phyloP scores from a whole-genome alignment of 2,329 filamentous ascomycete genomes.

The Colletotrichum simmondsii region DNA sequence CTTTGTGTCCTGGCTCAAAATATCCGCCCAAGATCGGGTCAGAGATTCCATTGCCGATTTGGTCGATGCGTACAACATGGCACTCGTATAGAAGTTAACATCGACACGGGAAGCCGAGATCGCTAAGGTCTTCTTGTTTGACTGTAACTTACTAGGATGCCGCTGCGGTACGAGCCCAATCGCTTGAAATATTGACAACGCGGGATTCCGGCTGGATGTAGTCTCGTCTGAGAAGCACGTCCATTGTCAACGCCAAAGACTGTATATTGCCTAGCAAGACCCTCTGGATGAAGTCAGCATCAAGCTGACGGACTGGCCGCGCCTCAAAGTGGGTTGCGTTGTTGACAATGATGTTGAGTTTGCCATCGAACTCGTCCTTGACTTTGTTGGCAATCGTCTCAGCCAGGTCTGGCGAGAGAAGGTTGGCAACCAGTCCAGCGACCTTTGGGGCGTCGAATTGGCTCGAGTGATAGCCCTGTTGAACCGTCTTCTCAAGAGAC shows the following conservation, averaged over 20 bases:
- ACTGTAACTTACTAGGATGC: not conserved
- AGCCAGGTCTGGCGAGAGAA: slow-evolving; percentile 42
- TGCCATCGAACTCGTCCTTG: slow-evolving; percentile 36
- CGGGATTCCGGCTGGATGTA: slow-evolving; percentile 46
- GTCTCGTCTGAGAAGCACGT: slow-evolving; percentile 44
- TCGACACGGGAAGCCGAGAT: not conserved
- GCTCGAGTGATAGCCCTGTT: not conserved
- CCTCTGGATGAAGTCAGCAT: slow-evolving; percentile 40
- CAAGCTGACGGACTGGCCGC: slow-evolving; percentile 43
- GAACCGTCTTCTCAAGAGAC: not conserved
- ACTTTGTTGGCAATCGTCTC: slow-evolving; percentile 41
- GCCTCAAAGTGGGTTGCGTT: slow-evolving; percentile 41
- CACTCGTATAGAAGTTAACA: not conserved
- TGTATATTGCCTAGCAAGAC: slow-evolving; percentile 48
- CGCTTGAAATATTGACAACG: slow-evolving; percentile 47
- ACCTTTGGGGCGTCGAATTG: slow-evolving; percentile 36
- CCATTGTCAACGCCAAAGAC: slow-evolving; percentile 47
- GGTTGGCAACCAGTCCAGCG: slow-evolving; percentile 42
- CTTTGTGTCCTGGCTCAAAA: slow-evolving; percentile 47
- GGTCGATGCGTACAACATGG: slow-evolving; percentile 45
- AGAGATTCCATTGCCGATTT: slow-evolving; percentile 49
- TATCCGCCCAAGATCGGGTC: slow-evolving; percentile 48
- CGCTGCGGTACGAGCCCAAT: not conserved
- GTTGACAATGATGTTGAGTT: slow-evolving; percentile 47
- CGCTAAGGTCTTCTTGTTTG: not conserved